Evolutionary conservation across 495 filamentous ascomycete genomes (phyloP).

Genomic region (Talaromyces stipitatus): DNA sequence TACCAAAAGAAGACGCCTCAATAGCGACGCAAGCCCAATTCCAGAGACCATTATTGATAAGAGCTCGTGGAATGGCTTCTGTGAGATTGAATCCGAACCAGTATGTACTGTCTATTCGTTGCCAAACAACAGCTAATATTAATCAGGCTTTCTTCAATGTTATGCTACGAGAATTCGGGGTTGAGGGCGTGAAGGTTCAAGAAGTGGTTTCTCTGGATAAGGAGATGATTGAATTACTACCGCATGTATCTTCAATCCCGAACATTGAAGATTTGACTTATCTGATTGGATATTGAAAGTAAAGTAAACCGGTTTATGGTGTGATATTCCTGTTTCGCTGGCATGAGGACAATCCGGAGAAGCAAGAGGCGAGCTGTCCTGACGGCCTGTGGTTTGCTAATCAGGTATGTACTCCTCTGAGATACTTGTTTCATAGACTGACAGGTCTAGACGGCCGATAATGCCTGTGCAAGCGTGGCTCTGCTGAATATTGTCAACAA

Average conservation of each 20-base stretch:
- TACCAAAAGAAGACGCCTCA: constrained; percentile 27
- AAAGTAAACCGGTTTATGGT: constrained; percentile 70
- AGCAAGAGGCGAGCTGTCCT: constrained; percentile 53
- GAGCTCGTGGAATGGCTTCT: constrained; percentile 64
- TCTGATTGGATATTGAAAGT: neutral
- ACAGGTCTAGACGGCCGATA: constrained; percentile 54
- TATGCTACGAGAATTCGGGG: constrained; percentile 72
- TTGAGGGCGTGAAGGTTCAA: constrained; percentile 63
- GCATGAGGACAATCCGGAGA: constrained; percentile 49
- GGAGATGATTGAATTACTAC: constrained; percentile 54
- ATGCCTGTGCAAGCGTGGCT: constrained; percentile 84
- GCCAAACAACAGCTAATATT: neutral
- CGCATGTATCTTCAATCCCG: constrained; percentile 35
- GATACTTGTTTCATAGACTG: constrained; percentile 4
- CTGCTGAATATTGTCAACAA: constrained; percentile 91
- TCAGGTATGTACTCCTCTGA: constrained; percentile 45
- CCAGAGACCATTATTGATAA: constrained; percentile 36
- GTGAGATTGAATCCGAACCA: constrained; percentile 86
- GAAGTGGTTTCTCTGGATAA: constrained; percentile 74
- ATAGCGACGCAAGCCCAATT: neutral
- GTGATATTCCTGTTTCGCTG: constrained; percentile 79
- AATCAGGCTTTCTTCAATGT: constrained; percentile 71
- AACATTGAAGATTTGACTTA: neutral
- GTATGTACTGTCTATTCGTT: constrained; percentile 34
- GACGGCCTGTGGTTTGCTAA: constrained; percentile 88